phyloP scores from a whole-genome alignment of 305 asterid genomes.

The Withania somnifera region DNA sequence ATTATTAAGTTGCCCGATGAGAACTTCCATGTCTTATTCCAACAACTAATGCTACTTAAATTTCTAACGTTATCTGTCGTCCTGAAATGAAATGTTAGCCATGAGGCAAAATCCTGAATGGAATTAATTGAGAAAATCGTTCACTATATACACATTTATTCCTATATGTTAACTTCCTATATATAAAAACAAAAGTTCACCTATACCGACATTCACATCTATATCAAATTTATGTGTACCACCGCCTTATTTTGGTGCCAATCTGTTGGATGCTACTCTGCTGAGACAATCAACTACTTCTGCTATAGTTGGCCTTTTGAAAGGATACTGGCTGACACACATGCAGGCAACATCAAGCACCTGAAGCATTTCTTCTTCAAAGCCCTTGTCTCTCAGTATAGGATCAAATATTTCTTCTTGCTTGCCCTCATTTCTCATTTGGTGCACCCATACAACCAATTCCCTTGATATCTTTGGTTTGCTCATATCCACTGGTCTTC shows the following conservation, averaged over 20 bases:
- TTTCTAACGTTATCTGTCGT: neutral
- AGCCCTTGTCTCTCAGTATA: slow-evolving; percentile 53
- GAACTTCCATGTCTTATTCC: neutral
- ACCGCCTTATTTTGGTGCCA: slow-evolving; percentile 24
- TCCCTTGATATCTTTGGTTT: slow-evolving; percentile 71
- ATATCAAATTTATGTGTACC: slow-evolving; percentile 16
- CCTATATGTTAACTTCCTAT: neutral
- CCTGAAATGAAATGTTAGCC: neutral
- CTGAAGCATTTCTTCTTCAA: slow-evolving; percentile 68
- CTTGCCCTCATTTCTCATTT: slow-evolving; percentile 61
- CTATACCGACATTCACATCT: slow-evolving; percentile 21
- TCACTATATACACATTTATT: neutral
- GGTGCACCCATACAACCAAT: slow-evolving; percentile 74
- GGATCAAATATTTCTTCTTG: slow-evolving; percentile 74
- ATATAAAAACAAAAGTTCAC: slow-evolving; percentile 11
- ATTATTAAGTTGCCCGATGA: neutral
- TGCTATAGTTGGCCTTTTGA: slow-evolving; percentile 74
- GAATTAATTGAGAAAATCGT: neutral
- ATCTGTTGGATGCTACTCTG: slow-evolving; percentile 34
- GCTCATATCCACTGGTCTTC: slow-evolving; percentile 81
- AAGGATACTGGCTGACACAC: slow-evolving; percentile 77
- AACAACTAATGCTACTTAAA: neutral
- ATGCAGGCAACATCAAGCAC: slow-evolving; percentile 80
- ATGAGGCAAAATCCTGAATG: neutral
- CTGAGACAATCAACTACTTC: slow-evolving; percentile 78